These are phyloP conservation scores for Stagonosporopsis vannaccii DNA, from an alignment of 2,329 filamentous ascomycete genomes.

Conservation along the genomic window DNA sequence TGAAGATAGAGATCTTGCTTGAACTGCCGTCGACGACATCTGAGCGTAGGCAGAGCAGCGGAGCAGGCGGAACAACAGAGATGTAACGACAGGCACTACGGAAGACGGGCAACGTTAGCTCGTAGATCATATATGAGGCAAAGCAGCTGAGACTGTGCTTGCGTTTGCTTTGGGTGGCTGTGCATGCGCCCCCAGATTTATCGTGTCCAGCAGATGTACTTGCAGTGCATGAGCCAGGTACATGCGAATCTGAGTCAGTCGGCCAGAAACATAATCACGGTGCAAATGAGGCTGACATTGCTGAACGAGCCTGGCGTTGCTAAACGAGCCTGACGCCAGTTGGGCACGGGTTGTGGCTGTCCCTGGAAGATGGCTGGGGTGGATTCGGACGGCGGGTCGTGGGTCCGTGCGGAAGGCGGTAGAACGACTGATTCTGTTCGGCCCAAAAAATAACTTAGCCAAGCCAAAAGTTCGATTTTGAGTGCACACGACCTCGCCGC, in stretches of 20 bases:
- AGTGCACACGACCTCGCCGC: constrained; percentile 40
- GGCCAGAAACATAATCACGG: constrained; percentile 23
- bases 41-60: constrained; percentile 22
- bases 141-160: constrained; percentile 33
- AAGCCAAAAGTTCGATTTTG: constrained; percentile 23
- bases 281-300: constrained; percentile 25
- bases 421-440: not conserved
- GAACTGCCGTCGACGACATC: constrained; percentile 58
- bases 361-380: constrained; percentile 12
- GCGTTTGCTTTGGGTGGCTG: constrained; percentile 35
- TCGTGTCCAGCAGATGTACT: constrained; percentile 23
- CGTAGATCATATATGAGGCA: constrained; percentile 30
- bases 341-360: constrained; percentile 15
- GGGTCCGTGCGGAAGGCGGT: constrained; percentile 20
- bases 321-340: constrained; percentile 10
- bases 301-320: not conserved
- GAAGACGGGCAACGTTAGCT: constrained; percentile 22
- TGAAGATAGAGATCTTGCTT: constrained; percentile 82
- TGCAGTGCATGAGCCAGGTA: constrained; percentile 22
- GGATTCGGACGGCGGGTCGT: constrained; percentile 11
- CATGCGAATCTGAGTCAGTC: constrained; percentile 23
- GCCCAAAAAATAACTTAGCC: constrained; percentile 7
- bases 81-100: constrained; percentile 15
- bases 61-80: constrained; percentile 17
- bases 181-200: constrained; percentile 33